Evolutionary conservation across 306 rosid species (phyloP).

Genomic region (Herpetospermum pedunculosum): DNA sequence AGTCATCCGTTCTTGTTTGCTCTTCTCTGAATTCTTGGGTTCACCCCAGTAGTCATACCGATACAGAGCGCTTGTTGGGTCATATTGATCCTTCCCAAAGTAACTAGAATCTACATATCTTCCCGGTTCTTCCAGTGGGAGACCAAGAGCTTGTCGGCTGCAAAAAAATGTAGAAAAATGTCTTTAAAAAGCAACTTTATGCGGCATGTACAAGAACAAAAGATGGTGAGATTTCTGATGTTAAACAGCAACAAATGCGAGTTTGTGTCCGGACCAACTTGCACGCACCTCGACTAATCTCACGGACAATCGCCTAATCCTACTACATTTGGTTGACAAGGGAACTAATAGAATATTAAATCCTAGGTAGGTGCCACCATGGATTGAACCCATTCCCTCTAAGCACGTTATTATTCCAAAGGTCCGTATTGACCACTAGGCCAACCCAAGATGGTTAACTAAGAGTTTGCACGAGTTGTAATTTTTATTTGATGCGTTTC

Average conservation of each 20-base stretch:
- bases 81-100: constrained; percentile 67
- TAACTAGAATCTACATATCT: constrained; percentile 61
- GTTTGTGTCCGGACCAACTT: neutral
- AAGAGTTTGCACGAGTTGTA: too few species aligned
- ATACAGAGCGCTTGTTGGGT: constrained; percentile 68
- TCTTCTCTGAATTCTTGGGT: constrained; percentile 90
- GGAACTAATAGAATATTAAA: too few species aligned
- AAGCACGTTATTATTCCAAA: too few species aligned
- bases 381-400: too few species aligned
- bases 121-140: constrained; percentile 96
- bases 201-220: too few species aligned
- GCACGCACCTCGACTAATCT: too few species aligned
- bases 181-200: neutral
- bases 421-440: too few species aligned
- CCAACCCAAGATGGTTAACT: too few species aligned
- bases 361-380: too few species aligned
- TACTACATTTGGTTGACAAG: too few species aligned
- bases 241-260: neutral
- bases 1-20: constrained; percentile 57
- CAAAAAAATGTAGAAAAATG: constrained; percentile 2
- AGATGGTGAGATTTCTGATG: neutral
- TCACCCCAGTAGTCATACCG: constrained; percentile 96
- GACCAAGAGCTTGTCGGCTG: constrained; percentile 77
- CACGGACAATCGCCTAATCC: too few species aligned
- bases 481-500: neutral